phyloP scores from a whole-genome alignment of 2,329 filamentous ascomycete species.

The Endocalyx cinctus region DNA sequence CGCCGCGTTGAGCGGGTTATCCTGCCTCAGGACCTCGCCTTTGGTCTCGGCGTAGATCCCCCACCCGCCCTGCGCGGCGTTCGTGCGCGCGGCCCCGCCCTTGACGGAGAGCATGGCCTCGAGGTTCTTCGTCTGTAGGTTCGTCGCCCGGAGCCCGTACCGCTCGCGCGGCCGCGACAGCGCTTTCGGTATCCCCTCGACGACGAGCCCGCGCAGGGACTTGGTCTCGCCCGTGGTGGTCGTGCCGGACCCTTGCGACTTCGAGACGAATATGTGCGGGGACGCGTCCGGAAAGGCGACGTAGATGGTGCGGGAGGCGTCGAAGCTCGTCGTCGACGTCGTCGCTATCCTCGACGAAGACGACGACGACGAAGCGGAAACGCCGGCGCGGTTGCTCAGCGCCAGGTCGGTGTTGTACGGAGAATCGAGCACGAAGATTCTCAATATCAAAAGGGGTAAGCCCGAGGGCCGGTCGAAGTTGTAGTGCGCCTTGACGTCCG shows the following conservation, averaged over 20 bases:
- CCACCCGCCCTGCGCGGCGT: conserved; percentile 73
- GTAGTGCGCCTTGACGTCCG: conserved; percentile 80
- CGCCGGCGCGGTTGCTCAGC: conserved; percentile 21
- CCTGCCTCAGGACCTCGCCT: conserved; percentile 30
- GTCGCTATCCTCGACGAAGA: conserved; percentile 13
- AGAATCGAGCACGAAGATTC: conserved; percentile 74
- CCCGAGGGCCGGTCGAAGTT: conserved; percentile 68
- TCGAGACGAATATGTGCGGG: conserved; percentile 67
- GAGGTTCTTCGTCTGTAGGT: conserved; percentile 67
- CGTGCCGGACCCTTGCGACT: conserved; percentile 39
- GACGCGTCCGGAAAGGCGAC: conserved; percentile 78
- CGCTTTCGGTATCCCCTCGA: conserved; percentile 78
- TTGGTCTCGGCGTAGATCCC: conserved; percentile 60
- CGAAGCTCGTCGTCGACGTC: conserved; percentile 41
- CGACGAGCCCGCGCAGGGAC: conserved; percentile 64
- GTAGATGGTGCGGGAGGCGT: conserved; percentile 68
- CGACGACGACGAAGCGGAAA: conserved; percentile 2
- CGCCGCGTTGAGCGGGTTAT: conserved; percentile 51
- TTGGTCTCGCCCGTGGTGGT: conserved; percentile 48
- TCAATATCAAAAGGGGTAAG: conserved; percentile 68
- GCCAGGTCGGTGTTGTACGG: conserved; percentile 66
- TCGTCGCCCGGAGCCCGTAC: conserved; percentile 64
- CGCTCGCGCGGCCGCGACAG: conserved; percentile 70
- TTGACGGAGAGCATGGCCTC: conserved; percentile 63
- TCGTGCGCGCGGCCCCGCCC: conserved; percentile 65